These are phyloP conservation scores for Dendrobium huoshanense DNA, from an alignment of 106 monocot genomes.

Conservation along the genomic window DNA sequence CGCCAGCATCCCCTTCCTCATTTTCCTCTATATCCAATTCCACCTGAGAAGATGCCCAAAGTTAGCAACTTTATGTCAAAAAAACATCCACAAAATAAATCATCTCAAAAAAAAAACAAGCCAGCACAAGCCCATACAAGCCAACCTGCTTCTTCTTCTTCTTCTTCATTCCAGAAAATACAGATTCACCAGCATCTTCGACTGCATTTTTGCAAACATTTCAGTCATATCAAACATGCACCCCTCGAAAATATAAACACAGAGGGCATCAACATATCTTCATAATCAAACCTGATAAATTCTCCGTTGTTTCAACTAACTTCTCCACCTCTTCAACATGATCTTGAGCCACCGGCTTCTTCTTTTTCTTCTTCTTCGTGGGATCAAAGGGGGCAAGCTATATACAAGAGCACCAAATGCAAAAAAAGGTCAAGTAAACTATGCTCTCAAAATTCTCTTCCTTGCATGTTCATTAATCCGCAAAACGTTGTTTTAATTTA, in stretches of 20 bases:
- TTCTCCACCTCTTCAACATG: constrained; percentile 33
- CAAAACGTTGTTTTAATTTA: background rate
- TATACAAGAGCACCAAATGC: constrained; percentile 11
- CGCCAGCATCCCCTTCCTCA: constrained; percentile 61
- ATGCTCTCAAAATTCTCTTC: background rate
- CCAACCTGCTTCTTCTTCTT: constrained; percentile 94
- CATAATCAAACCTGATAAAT: constrained; percentile 30
- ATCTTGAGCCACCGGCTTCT: constrained; percentile 54
- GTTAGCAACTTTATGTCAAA: background rate
- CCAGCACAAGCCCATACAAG: background rate
- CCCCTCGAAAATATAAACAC: background rate
- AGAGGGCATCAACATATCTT: background rate
- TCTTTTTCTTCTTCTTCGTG: constrained; percentile 77
- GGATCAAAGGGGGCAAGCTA: constrained; percentile 60
- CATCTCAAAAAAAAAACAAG: background rate
- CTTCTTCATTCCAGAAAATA: constrained; percentile 86
- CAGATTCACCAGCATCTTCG: constrained; percentile 48
- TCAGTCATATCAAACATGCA: background rate
- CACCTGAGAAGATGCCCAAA: constrained; percentile 35
- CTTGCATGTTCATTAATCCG: no score
- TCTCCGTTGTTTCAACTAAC: constrained; percentile 38
- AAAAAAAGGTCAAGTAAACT: background rate
- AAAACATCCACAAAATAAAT: background rate
- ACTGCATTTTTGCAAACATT: constrained; percentile 19
- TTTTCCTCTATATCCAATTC: constrained; percentile 59